Base-by-base conservation (phyloP, 164 flowering plant species). In the Warburgia ugandensis region DNA sequence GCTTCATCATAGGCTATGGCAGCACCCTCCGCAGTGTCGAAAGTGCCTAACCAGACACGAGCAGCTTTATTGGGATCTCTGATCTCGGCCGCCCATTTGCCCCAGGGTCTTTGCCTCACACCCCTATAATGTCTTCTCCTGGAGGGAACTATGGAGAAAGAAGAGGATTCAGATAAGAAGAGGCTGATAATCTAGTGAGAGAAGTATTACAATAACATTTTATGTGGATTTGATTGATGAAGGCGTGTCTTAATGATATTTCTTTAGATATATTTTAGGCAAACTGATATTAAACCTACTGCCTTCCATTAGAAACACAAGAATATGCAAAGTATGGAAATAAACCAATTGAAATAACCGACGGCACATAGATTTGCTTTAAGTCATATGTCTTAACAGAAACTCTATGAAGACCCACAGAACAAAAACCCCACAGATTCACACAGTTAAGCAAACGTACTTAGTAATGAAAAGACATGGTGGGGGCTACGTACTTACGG, bases 1-100 rank as follows among this genome's bases (percentile, higher is more conserved):
- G 94, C 88, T 58, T 76, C 78, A 41, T 84, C 94, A 28, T 84
- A 84, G 16, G 94, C 94, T 5, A 76, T 64, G 1, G 94, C 94
- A 20, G 94, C 94, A 31, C 71, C 77, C 64, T 84, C 94, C 0
- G 85, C 87, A 0, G 94, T 81, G 23, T 76, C 81, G 31, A 81
- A 84, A 1, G 94, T 84, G 2, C 94, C 94, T 0, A 84, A 74
- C 94, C 94, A 84, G 1, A 84, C 94, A 8, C 94, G 60, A 1
- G 94, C 88, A 13, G 86, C 94, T 49, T 84, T 84, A 46, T 77
- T 69, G 0, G 94, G 94, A 48, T 84, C 94, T 0, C 94, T 80
- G 32, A 84, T 84, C 66, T 84, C 94, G 0, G 94, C 87, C n/a
- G 94, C 94, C 80, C 80, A 84, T 48, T 81, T 84, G 0, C 92